phyloP scores from a whole-genome alignment of 176 grass and related monocot species.

The Avena eriantha region DNA sequence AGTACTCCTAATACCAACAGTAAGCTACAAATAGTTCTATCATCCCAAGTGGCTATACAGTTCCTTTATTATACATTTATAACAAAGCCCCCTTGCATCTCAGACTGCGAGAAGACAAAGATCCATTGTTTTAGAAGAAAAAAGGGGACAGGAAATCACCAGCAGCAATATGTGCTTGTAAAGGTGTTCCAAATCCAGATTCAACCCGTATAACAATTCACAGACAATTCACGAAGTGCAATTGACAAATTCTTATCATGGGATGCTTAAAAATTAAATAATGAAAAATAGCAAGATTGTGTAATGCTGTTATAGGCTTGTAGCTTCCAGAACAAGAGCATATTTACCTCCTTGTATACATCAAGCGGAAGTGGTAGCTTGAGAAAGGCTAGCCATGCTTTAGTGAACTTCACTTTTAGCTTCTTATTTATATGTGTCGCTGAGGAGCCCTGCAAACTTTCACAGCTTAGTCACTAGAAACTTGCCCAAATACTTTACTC shows the following conservation, averaged over 20 bases:
- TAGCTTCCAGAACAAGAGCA: conserved; percentile 8
- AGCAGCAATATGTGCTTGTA: neutral
- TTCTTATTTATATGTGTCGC: conserved; percentile 64
- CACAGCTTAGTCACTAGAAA: conserved; percentile 34
- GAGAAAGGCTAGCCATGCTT: conserved; percentile 91
- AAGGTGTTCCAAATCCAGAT: conserved; percentile 23
- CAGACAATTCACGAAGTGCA: conserved; percentile 14
- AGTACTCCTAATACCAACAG: neutral
- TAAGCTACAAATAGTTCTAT: neutral
- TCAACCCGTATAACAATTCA: conserved; percentile 16
- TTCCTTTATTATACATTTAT: neutral
- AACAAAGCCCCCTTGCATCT: neutral
- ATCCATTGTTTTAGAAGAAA: neutral
- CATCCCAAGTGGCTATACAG: conserved; percentile 6
- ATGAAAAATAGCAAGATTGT: neutral
- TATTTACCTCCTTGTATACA: conserved; percentile 95
- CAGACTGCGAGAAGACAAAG: neutral
- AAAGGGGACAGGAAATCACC: neutral
- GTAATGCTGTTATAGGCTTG: neutral
- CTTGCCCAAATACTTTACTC: conserved; percentile 27
- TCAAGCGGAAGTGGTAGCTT: conserved; percentile 86
- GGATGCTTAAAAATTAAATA: neutral
- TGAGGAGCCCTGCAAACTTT: conserved; percentile 52
- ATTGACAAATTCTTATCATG: neutral
- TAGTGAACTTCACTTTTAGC: conserved; percentile 79